phyloP scores from a whole-genome alignment of 371 early-diverging fungal species.

The Fennellomyces sp. region DNA sequence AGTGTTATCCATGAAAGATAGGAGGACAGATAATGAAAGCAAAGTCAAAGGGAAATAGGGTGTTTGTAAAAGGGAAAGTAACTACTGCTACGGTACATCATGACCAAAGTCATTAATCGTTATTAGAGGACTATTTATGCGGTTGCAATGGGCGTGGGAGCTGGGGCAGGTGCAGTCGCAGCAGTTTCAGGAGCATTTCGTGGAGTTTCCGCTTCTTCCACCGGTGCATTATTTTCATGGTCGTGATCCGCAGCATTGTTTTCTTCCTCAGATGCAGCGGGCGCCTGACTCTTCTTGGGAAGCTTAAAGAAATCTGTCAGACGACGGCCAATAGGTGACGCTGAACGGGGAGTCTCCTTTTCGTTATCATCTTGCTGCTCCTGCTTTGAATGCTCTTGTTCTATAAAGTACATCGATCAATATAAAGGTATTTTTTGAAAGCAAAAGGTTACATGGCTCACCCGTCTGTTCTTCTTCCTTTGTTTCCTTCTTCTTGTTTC shows the following conservation, averaged over 20 bases:
- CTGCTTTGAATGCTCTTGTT: background rate
- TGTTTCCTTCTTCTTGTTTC: conserved; percentile 15
- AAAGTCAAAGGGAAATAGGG: background rate
- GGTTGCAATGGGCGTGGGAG: conserved; percentile 5
- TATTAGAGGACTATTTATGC: background rate
- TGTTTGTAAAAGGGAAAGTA: background rate
- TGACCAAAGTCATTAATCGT: no score
- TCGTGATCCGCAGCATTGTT: background rate
- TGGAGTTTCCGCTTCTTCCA: background rate
- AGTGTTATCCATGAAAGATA: background rate
- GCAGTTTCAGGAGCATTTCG: background rate
- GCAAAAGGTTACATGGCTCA: no score
- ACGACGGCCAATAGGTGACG: conserved; percentile 1
- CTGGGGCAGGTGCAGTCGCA: background rate
- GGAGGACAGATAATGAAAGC: background rate
- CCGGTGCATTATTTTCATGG: background rate
- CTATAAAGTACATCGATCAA: no score
- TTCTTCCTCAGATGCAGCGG: background rate
- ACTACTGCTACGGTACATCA: no score
- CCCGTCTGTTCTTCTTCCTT: conserved; percentile 8
- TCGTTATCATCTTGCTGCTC: background rate
- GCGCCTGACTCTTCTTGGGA: background rate
- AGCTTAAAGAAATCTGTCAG: conserved; percentile 2
- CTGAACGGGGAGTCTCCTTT: background rate
- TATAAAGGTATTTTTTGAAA: no score